Conservation (phyloP, 495 filamentous ascomycete genomes). For the Neurospora hispaniola region DNA sequence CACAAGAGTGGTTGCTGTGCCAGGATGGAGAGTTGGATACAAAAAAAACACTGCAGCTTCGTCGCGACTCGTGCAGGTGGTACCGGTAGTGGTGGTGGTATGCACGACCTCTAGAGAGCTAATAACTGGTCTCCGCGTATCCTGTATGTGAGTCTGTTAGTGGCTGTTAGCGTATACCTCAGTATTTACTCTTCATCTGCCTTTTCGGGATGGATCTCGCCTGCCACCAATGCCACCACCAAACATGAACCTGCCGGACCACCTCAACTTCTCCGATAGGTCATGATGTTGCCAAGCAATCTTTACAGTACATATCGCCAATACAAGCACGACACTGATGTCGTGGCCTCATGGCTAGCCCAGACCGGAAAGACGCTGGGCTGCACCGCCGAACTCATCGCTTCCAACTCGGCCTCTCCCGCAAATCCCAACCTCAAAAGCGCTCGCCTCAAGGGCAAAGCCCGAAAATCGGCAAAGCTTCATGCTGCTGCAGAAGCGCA, state of each 20-base stretch:
- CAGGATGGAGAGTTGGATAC: not conserved
- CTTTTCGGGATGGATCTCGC: not conserved
- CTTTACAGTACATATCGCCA: not conserved
- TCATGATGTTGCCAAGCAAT: not conserved
- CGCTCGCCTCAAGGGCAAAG: not conserved
- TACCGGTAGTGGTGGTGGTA: not conserved
- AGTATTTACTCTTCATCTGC: not conserved
- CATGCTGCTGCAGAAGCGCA: not conserved
- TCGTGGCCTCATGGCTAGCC: not conserved
- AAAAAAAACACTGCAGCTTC: not conserved
- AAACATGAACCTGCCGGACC: not conserved
- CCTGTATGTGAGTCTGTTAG: not conserved
- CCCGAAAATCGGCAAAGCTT: not conserved
- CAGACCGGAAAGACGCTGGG: not conserved
- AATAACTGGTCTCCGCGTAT: not conserved
- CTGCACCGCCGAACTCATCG: not conserved
- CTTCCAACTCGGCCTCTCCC: not conserved
- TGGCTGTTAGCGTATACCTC: not conserved
- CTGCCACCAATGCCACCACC: not conserved
- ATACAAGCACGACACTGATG: not conserved
- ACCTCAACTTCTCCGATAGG: not conserved
- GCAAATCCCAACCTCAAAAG: not conserved
- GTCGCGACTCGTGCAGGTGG: not conserved
- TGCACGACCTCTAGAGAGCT: not conserved
- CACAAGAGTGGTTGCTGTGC: not conserved